Conservation (phyloP, 148 eudicot genomes). For the Chenopodium suecicum region DNA sequence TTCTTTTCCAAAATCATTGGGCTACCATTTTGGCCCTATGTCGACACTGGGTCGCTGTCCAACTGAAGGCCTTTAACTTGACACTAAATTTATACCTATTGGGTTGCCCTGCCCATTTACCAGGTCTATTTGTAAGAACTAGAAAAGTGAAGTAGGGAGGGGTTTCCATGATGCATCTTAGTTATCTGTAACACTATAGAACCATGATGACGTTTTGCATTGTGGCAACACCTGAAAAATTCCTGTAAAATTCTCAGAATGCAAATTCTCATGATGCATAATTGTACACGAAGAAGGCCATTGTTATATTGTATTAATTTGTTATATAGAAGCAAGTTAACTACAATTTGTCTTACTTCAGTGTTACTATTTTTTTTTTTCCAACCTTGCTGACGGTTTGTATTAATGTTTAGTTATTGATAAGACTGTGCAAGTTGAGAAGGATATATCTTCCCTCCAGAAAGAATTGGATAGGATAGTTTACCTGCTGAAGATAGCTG, state of each 20-base stretch:
- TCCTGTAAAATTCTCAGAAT: not conserved
- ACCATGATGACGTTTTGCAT: not conserved
- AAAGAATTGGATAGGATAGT: conserved; percentile 76
- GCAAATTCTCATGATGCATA: not conserved
- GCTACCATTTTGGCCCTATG: no score
- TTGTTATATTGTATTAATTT: not conserved
- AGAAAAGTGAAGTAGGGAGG: not conserved
- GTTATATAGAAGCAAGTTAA: not conserved
- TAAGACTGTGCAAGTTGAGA: conserved; percentile 53
- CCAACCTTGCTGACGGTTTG: conserved; percentile 12
- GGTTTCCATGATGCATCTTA: not conserved
- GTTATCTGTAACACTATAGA: not conserved
- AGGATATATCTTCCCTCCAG: conserved; percentile 70
- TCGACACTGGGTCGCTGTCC: no score
- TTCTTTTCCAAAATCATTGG: no score
- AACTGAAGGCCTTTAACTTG: no score
- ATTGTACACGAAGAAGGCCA: not conserved
- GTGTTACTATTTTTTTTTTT: not conserved
- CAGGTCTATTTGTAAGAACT: not conserved
- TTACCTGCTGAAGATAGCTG: conserved; percentile 89
- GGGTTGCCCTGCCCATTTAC: no score
- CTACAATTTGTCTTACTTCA: not conserved
- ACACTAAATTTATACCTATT: no score
- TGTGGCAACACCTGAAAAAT: not conserved
- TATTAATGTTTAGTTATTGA: conserved; percentile 56